Percentiles rank a stretch among this genome's conserved stretches.
These are phyloP conservation scores for Cercophora scortea DNA, from an alignment of 495 filamentous ascomycete genomes.

Conservation along the genomic window DNA sequence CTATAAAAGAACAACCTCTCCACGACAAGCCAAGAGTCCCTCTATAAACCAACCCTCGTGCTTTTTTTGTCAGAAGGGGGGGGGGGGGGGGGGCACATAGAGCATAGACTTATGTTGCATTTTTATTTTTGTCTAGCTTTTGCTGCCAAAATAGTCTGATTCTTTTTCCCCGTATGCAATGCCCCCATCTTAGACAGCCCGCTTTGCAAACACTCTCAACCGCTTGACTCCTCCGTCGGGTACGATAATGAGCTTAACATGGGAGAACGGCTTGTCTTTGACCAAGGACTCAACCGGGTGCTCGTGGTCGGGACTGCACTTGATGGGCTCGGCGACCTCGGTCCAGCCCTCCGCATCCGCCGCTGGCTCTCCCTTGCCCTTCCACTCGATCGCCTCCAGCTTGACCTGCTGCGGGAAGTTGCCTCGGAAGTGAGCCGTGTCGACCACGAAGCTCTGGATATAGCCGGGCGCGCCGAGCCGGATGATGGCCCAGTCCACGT, in stretches of 20 bases:
- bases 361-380: slow-evolving; percentile 44
- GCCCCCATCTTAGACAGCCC: slow-evolving; percentile 29
- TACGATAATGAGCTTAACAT: slow-evolving; percentile 84
- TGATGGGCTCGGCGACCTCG: slow-evolving; percentile 56
- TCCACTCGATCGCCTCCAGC: slow-evolving; percentile 57
- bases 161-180: too few relatives aligned
- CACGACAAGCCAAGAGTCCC: too few relatives aligned
- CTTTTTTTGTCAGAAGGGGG: too few relatives aligned
- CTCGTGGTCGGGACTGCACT: slow-evolving; percentile 73
- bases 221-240: slow-evolving; percentile 90
- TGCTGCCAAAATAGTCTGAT: too few relatives aligned
- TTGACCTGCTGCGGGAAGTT: slow-evolving; percentile 79
- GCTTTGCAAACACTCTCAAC: slow-evolving; percentile 69
- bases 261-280: slow-evolving; percentile 56
- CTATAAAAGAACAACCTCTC: too few relatives aligned
- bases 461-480: slow-evolving; percentile 64
- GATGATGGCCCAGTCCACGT: slow-evolving; percentile 82
- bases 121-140: too few relatives aligned
- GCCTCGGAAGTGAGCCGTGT: slow-evolving; percentile 84
- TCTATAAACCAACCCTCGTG: too few relatives aligned
- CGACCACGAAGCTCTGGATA: slow-evolving; percentile 66
- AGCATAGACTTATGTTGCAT: too few relatives aligned
- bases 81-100: too few relatives aligned
- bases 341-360: slow-evolving; percentile 61
- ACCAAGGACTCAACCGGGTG: slow-evolving; percentile 56